These are phyloP conservation scores for Penicillium coprophilum DNA, from an alignment of 495 filamentous ascomycete species.

Conservation along the genomic window DNA sequence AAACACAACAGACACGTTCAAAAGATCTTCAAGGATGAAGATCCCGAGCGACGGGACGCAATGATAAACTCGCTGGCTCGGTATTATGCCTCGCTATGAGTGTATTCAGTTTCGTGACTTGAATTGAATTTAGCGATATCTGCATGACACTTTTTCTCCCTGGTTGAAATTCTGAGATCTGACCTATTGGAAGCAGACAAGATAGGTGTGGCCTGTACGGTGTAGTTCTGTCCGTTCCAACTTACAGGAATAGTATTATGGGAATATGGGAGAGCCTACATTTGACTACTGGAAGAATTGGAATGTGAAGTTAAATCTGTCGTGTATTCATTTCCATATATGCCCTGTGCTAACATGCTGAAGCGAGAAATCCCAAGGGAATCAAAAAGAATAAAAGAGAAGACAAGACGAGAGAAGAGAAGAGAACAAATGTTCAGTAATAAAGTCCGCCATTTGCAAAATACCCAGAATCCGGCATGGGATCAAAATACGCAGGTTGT, in stretches of 20 bases:
- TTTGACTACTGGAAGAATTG: not conserved
- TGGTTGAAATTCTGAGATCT: not conserved
- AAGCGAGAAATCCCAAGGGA: not conserved
- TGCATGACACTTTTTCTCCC: not conserved
- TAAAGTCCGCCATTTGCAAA: slow-evolving; percentile 31
- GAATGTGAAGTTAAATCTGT: not conserved
- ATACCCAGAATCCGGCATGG: slow-evolving; percentile 29
- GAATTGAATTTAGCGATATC: not conserved
- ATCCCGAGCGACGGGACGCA: slow-evolving; percentile 16
- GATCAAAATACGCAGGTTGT: slow-evolving; percentile 29
- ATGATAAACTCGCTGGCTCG: slow-evolving; percentile 18
- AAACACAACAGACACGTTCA: slow-evolving; percentile 18
- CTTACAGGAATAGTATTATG: too few species aligned
- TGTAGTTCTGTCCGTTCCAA: too few species aligned
- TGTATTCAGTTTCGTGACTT: not conserved
- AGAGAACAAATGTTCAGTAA: slow-evolving; percentile 15
- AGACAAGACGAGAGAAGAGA: not conserved
- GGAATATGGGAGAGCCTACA: not conserved
- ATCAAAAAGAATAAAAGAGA: not conserved
- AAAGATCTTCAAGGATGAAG: slow-evolving; percentile 18
- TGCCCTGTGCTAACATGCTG: slow-evolving; percentile 14
- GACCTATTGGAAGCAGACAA: too few species aligned
- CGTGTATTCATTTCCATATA: slow-evolving; percentile 7
- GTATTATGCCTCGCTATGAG: slow-evolving; percentile 7
- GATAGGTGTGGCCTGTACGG: too few species aligned